These are phyloP conservation scores for Keithomyces neogunnii DNA, from an alignment of 2,329 filamentous ascomycete genomes.

Conservation along the genomic window DNA sequence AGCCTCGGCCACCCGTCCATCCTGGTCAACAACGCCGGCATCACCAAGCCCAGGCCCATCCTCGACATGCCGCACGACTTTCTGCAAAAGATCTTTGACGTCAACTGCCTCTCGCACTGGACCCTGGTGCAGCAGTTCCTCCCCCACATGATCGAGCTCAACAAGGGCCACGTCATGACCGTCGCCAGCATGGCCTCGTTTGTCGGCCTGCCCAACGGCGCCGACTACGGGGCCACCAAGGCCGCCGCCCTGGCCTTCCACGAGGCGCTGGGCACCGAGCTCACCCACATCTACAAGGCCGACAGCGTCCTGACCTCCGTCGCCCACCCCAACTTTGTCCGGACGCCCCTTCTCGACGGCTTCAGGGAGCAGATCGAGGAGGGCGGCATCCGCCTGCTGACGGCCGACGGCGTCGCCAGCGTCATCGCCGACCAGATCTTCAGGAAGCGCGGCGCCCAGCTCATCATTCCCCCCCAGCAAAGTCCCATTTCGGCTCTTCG, in stretches of 20 bases:
- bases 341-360: constrained; percentile 34
- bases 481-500: constrained; percentile 23
- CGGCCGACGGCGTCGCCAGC: constrained; percentile 27
- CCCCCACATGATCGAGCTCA: constrained; percentile 49
- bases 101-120: constrained; percentile 61
- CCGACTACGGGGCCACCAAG: constrained; percentile 60
- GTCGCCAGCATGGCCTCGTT: constrained; percentile 59
- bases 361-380: constrained; percentile 18
- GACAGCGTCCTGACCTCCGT: constrained; percentile 54
- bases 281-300: constrained; percentile 51
- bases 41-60: constrained; percentile 50
- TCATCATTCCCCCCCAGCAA: constrained; percentile 31
- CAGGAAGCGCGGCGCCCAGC: constrained; percentile 33
- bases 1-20: constrained; percentile 55
- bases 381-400: constrained; percentile 21
- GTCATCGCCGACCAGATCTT: constrained; percentile 36
- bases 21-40: constrained; percentile 64
- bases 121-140: constrained; percentile 57
- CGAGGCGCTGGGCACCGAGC: constrained; percentile 50
- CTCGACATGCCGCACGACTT: constrained; percentile 46
- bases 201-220: constrained; percentile 48
- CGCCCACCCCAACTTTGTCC: constrained; percentile 49
- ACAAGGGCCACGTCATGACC: constrained; percentile 66
- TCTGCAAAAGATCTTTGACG: constrained; percentile 56
- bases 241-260: constrained; percentile 59